A percentile compares a stretch with the other conserved stretches of the same genome.
These are phyloP conservation scores for Vitrella brassicaformis DNA, from an alignment of 73 alveolate genomes.

Conservation along the genomic window DNA sequence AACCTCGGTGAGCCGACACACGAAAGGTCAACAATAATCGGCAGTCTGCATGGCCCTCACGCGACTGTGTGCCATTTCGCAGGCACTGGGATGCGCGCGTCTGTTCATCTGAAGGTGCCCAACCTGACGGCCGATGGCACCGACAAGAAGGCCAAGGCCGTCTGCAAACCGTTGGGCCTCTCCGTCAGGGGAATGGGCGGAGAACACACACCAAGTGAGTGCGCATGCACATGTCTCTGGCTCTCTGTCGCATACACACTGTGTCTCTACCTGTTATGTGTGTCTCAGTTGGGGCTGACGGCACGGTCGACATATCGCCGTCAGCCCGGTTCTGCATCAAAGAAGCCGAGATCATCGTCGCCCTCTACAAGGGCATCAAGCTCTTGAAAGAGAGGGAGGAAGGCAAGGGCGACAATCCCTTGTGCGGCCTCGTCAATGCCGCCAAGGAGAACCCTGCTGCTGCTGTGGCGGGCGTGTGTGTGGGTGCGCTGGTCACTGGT, in stretches of 20 bases:
- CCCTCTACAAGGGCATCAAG: constrained; percentile 9
- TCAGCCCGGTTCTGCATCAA: neutral
- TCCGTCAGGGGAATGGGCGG: constrained; percentile 22
- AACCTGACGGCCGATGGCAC: constrained; percentile 2
- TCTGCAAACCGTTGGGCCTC: constrained; percentile 12
- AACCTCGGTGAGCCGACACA: no score
- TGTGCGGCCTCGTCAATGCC: no score
- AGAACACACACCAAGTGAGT: constrained; percentile 11
- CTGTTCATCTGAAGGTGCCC: constrained; percentile 26
- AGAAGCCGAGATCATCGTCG: constrained; percentile 7
- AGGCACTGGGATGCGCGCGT: constrained; percentile 35
- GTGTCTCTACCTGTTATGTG: no score
- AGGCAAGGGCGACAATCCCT: no score
- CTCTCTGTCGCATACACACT: no score
- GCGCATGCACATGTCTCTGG: no score
- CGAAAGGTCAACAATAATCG: no score
- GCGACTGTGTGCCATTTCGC: no score
- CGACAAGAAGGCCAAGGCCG: constrained; percentile 8
- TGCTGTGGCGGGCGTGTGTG: no score
- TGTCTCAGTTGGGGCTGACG: neutral
- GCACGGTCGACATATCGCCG: neutral
- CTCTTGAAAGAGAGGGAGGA: neutral
- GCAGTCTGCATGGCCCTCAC: no score
- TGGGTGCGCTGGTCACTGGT: no score
- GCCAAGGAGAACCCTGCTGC: no score